Percentiles rank a stretch among this genome's conserved stretches.
phyloP scores from a whole-genome alignment of 345 rosid genomes.

The Conringia planisiliqua region DNA sequence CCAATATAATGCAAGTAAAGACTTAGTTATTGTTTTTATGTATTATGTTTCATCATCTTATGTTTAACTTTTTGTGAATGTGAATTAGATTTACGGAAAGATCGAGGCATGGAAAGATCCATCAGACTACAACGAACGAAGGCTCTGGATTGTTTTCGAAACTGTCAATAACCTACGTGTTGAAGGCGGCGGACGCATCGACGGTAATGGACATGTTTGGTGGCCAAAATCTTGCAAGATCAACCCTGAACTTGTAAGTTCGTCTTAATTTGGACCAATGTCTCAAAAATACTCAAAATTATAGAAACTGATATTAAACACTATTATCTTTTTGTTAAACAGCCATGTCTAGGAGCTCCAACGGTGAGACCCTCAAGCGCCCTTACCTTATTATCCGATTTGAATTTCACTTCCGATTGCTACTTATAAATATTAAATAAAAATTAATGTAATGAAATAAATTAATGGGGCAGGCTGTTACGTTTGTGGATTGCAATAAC shows the following conservation, averaged over 20 bases:
- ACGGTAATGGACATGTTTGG: conserved; percentile 84
- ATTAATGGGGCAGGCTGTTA: conserved; percentile 57
- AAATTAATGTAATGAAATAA: not conserved
- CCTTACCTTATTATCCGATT: not conserved
- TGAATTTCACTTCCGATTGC: not conserved
- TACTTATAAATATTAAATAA: not conserved
- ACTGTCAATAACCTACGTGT: conserved; percentile 51
- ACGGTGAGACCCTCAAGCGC: conserved; percentile 51
- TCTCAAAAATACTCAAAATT: not conserved
- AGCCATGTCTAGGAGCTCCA: conserved; percentile 85
- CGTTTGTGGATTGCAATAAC: conserved; percentile 59
- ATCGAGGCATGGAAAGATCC: conserved; percentile 51
- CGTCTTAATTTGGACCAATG: not conserved
- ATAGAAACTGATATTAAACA: not conserved
- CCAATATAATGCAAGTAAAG: not conserved
- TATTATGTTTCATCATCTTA: conserved; percentile 1
- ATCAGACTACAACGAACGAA: conserved; percentile 51
- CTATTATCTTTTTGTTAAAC: conserved; percentile 7
- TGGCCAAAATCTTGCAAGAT: conserved; percentile 89
- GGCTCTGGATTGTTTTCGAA: conserved; percentile 59
- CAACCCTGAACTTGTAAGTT: conserved; percentile 57
- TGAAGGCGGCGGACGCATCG: conserved; percentile 80
- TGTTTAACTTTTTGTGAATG: not conserved
- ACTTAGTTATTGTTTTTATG: not conserved
- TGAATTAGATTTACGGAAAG: conserved; percentile 59